These are phyloP conservation scores for Aspergillus sclerotialis DNA, from an alignment of 2,329 filamentous ascomycete genomes.

Conservation along the genomic window DNA sequence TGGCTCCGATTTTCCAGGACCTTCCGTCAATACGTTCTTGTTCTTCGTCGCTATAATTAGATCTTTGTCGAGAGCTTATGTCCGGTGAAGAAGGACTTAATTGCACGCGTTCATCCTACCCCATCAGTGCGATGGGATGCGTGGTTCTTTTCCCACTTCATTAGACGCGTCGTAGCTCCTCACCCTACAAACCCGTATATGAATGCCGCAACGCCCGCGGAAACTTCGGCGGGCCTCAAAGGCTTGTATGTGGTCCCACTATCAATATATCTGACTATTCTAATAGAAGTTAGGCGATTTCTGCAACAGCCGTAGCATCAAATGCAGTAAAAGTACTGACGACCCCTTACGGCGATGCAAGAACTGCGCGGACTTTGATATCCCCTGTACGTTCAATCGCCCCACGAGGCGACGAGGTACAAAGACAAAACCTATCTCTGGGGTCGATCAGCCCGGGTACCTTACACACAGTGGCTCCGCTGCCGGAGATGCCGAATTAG, in stretches of 20 bases:
- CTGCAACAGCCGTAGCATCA: constrained; percentile 44
- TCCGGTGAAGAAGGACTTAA: no score
- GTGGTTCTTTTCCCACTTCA: no score
- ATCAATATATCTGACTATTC: constrained; percentile 4
- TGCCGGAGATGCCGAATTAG: not conserved
- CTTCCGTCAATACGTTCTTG: no score
- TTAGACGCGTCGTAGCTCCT: no score
- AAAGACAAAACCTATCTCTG: constrained; percentile 14
- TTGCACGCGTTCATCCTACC: no score
- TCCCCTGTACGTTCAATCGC: constrained; percentile 43
- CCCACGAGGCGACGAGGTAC: constrained; percentile 36
- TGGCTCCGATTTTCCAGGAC: no score
- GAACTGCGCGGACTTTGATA: constrained; percentile 45
- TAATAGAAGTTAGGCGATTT: constrained; percentile 34
- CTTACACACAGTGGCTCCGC: no score
- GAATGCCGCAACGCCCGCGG: constrained; percentile 20
- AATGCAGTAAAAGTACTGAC: constrained; percentile 34
- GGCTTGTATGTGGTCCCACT: constrained; percentile 13
- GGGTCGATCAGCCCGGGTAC: no score
- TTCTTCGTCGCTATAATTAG: no score
- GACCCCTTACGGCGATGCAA: constrained; percentile 37
- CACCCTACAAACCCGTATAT: constrained; percentile 4
- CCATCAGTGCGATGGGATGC: no score
- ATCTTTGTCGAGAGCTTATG: no score
- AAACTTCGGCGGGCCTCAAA: constrained; percentile 21